Base-by-base conservation (phyloP, 1,284 basidiomycete species). In the Sporisorium sorghi region DNA sequence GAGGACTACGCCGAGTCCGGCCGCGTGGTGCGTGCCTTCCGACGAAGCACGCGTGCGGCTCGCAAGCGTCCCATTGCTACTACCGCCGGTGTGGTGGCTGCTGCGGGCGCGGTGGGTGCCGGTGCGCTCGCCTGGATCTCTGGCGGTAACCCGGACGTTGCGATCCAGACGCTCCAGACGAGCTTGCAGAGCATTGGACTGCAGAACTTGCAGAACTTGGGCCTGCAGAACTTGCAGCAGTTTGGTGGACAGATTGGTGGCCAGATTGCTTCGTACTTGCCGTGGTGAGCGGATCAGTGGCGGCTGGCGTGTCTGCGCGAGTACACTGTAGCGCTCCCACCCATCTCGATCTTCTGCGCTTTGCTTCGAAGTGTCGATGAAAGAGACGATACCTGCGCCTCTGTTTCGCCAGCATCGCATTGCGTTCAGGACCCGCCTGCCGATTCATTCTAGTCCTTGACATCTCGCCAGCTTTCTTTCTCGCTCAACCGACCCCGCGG, bases 71-170 rank as follows among this genome's bases (percentile, higher is more conserved):
- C 80, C 15, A 64, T 83, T 14, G 73, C 76, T 12, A 72, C 81
- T 0, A 71, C 79, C 0, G 79, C 80, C 4, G 75, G 83, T 52
- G 78, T 77, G 15, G 56, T 83, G 9, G 75, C 79, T 3, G 77
- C 79, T 28, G 81, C 75, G 1, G 79, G 78, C 32, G 82, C 82
- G 6, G 65, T 81, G 1, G 82, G 81, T 37, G 76, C 76, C 6
- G 81, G 78, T 53, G 78, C 81, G 5, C 61, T 78, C 23, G 81
- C 81, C n/a, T 80, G 70, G 74, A 72, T 80, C 56, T 64, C 81
- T n/a, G 81, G 81, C 28, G 76, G 73, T 32, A 63, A 79, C 59
- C 64, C 74, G 17, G 59, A 75, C 32, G 46, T 72, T 28, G 76
- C 78, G 10, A 51, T 79, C 33, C 76, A 79, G 63, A 74, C 73